A percentile compares a stretch with the other conserved stretches of the same genome.
Conservation (phyloP, 768 basidiomycete genomes). For the Suillus brevipes region DNA sequence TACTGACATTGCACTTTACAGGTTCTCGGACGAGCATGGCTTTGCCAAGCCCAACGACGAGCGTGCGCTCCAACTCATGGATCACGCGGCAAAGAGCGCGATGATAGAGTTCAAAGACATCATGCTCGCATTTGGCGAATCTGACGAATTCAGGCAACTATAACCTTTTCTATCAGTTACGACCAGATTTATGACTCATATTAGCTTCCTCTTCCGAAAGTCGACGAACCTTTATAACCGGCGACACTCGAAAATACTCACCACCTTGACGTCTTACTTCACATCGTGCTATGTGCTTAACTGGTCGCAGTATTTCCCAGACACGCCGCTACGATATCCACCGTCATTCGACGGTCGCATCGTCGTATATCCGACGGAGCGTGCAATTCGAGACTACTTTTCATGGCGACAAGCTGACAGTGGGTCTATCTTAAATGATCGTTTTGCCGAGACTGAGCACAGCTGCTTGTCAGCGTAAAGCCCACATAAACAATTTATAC, state of each 20-base stretch:
- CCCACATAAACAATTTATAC: constrained; percentile 97
- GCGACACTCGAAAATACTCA: constrained; percentile 82
- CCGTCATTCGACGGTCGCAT: constrained; percentile 93
- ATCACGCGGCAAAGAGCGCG: constrained; percentile 77
- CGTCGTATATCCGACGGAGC: constrained; percentile 72
- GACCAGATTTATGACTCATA: constrained; percentile 5
- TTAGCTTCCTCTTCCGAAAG: constrained; percentile 83
- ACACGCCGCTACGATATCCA: constrained; percentile 70
- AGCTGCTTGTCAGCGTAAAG: constrained; percentile 42
- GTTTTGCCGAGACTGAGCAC: constrained; percentile 11
- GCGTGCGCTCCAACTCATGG: constrained; percentile 88
- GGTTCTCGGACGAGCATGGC: constrained; percentile 80
- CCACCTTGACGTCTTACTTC: constrained; percentile 82
- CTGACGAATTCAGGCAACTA: constrained; percentile 90
- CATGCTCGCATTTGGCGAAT: constrained; percentile 89
- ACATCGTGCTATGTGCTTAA: constrained; percentile 88
- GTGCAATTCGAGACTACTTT: constrained; percentile 87
- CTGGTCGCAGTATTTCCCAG: constrained; percentile 81
- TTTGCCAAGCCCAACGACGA: constrained; percentile 93
- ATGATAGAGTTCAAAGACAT: constrained; percentile 87
- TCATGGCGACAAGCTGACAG: constrained; percentile 96
- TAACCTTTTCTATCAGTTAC: background rate
- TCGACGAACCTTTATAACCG: constrained; percentile 81
- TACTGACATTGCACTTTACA: constrained; percentile 29
- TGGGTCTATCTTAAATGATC: constrained; percentile 39